phyloP scores from a whole-genome alignment of 148 eudicot species.

The Cornus controversa region DNA sequence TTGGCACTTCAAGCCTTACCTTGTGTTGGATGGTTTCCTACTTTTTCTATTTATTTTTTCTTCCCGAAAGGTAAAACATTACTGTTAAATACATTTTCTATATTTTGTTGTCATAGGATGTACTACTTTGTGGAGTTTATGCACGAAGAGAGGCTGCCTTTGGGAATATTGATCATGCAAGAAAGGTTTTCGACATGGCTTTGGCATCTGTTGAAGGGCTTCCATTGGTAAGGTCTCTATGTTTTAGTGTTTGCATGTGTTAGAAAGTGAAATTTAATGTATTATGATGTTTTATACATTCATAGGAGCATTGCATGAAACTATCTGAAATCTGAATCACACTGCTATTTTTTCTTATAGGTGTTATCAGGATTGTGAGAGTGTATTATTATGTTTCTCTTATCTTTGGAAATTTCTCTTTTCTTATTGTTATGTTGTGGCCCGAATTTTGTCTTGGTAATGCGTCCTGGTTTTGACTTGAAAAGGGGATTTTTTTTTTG shows the following conservation, averaged over 20 bases:
- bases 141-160: conserved; percentile 87
- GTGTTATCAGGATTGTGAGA: neutral
- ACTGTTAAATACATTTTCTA: too few relatives aligned
- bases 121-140: conserved; percentile 86
- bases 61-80: too few relatives aligned
- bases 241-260: neutral
- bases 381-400: neutral
- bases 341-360: neutral
- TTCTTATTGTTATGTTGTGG: too few relatives aligned
- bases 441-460: too few relatives aligned
- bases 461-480: too few relatives aligned
- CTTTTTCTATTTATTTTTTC: neutral
- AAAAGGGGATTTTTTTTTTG: too few relatives aligned
- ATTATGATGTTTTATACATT: neutral
- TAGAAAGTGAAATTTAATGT: neutral
- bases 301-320: neutral
- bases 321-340: neutral
- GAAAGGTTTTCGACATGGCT: conserved; percentile 97
- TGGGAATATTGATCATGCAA: conserved; percentile 77
- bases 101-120: conserved; percentile 50
- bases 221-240: conserved; percentile 43
- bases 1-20: neutral
- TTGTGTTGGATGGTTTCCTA: neutral
- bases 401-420: too few relatives aligned
- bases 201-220: conserved; percentile 65